Evolutionary conservation across 306 rosid genomes (phyloP).

Genomic region (Comarum palustre): DNA sequence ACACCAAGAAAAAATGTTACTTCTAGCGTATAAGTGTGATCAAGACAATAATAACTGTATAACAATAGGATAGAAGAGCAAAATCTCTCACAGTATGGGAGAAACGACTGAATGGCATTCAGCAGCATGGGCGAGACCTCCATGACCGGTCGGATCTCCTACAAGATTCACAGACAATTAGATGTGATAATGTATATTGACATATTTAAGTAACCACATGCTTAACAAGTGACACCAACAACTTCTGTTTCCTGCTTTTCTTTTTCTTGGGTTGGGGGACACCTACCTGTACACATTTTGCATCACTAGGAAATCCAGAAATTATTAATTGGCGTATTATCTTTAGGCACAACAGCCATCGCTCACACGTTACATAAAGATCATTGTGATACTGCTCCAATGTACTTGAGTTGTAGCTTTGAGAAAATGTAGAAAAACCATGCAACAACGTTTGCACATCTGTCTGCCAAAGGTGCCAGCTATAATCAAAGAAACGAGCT

Average conservation of each 20-base stretch:
- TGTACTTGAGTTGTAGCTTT: constrained; percentile 53
- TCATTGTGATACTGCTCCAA: constrained; percentile 63
- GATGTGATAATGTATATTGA: neutral
- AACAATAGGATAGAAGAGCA: constrained; percentile 4
- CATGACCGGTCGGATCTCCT: constrained; percentile 89
- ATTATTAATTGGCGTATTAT: constrained; percentile 75
- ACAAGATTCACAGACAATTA: constrained; percentile 31
- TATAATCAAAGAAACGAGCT: constrained; percentile 77
- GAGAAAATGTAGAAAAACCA: constrained; percentile 73
- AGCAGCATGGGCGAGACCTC: constrained; percentile 84
- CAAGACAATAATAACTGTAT: neutral
- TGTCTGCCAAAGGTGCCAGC: constrained; percentile 95
- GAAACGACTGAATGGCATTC: constrained; percentile 82
- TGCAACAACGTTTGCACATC: constrained; percentile 77
- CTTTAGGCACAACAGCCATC: constrained; percentile 89
- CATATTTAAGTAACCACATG: neutral
- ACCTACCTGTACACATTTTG: constrained; percentile 77
- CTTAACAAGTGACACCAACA: neutral
- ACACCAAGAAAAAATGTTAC: constrained; percentile 4
- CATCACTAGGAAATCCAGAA: constrained; percentile 92
- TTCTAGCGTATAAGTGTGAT: neutral
- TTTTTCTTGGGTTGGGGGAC: neutral
- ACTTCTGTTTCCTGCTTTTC: neutral
- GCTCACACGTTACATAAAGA: constrained; percentile 78
- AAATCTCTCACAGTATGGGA: constrained; percentile 82